Evolutionary conservation across 2,329 filamentous ascomycete genomes (phyloP).

Genomic region (Sarocladiaceae sp.): DNA sequence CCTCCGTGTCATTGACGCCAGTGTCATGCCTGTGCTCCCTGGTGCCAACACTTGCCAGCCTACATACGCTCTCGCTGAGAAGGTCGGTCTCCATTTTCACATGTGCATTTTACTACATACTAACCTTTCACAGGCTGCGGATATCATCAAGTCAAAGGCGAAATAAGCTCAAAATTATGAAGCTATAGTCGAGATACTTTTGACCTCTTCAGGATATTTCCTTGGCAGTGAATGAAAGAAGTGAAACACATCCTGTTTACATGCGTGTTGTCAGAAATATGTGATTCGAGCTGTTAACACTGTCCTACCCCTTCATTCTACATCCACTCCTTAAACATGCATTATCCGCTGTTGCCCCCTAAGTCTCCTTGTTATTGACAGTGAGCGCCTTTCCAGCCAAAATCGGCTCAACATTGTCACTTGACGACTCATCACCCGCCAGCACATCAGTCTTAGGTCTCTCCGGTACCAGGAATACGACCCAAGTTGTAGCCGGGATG

Average conservation of each 20-base stretch:
- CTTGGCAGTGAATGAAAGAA: too few species aligned
- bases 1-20: slow-evolving; percentile 31
- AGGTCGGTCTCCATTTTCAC: slow-evolving; percentile 13
- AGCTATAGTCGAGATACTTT: not conserved
- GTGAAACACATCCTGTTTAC: too few species aligned
- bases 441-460: slow-evolving; percentile 19
- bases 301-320: too few species aligned
- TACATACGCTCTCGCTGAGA: slow-evolving; percentile 26
- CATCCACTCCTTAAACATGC: too few species aligned
- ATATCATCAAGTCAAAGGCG: slow-evolving; percentile 2
- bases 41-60: slow-evolving; percentile 26
- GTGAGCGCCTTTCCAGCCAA: not conserved
- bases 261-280: too few species aligned
- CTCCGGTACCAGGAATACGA: slow-evolving; percentile 33
- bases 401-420: not conserved
- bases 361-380: not conserved
- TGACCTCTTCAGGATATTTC: too few species aligned
- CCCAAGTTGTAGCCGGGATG: slow-evolving; percentile 30
- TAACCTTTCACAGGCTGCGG: not conserved
- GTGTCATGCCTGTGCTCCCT: slow-evolving; percentile 28
- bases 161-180: not conserved
- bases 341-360: too few species aligned
- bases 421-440: not conserved
- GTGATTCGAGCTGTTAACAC: too few species aligned
- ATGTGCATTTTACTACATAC: not conserved